Evolutionary conservation across 2,329 filamentous ascomycete species (phyloP).

Genomic region (Nigrograna mackinnonii): DNA sequence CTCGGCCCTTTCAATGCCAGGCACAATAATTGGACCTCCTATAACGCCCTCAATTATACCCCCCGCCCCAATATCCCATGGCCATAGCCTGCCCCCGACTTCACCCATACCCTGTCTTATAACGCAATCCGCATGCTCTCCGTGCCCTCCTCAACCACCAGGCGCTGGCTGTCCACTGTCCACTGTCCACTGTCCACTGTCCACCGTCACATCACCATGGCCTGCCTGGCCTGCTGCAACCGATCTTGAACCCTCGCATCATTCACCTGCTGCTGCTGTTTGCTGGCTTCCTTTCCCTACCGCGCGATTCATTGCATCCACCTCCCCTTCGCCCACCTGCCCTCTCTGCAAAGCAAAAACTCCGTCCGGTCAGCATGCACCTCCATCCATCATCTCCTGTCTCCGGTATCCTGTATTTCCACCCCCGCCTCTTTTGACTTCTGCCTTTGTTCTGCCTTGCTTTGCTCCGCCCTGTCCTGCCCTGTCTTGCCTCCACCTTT

Average conservation of each 20-base stretch:
- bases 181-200: background rate
- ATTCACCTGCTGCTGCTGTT: conserved; percentile 1
- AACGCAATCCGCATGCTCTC: conserved; percentile 19
- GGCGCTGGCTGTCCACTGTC: conserved; percentile 6
- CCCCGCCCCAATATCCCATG: conserved; percentile 18
- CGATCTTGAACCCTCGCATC: conserved; percentile 6
- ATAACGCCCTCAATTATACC: conserved; percentile 35
- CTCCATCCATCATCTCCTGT: background rate
- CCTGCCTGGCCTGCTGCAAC: conserved; percentile 8
- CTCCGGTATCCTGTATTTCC: conserved; percentile 4
- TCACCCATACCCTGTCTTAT: conserved; percentile 22
- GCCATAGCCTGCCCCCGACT: conserved; percentile 7
- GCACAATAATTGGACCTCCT: conserved; percentile 14
- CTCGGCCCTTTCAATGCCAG: background rate
- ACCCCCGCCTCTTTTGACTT: conserved; percentile 6
- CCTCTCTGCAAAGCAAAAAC: too few relatives aligned
- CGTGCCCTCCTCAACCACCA: conserved; percentile 7
- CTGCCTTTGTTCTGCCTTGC: background rate
- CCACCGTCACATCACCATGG: conserved; percentile 19
- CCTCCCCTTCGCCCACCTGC: background rate
- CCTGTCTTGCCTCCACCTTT: background rate
- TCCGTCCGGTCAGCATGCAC: too few relatives aligned
- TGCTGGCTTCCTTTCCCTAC: background rate
- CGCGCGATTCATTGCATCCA: conserved; percentile 6
- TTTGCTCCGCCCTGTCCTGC: too few relatives aligned